Conservation (phyloP, 192 early-diverging fungal genomes). For the Neocallimastix lanati region DNA sequence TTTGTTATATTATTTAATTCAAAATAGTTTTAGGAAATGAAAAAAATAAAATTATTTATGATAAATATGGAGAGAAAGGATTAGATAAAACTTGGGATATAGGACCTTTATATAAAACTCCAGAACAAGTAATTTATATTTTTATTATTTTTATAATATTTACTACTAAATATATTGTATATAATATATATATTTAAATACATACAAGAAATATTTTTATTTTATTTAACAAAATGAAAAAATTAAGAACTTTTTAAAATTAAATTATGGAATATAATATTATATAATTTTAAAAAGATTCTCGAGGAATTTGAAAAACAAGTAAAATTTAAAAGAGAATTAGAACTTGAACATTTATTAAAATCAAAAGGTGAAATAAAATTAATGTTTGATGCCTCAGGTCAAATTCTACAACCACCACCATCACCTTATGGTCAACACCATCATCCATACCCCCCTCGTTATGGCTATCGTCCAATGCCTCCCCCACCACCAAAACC, state of each 20-base stretch:
- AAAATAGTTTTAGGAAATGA: background rate
- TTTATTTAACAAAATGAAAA: no score
- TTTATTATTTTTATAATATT: no score
- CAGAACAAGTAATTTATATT: constrained; percentile 11
- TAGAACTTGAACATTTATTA: constrained; percentile 45
- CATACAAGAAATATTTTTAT: no score
- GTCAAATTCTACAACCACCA: background rate
- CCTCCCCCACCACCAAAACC: background rate
- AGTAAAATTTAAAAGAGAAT: constrained; percentile 29
- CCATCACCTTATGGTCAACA: background rate
- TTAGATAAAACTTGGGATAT: constrained; percentile 27
- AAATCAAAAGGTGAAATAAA: constrained; percentile 40
- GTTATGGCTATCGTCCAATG: background rate
- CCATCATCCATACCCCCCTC: background rate
- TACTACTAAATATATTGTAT: no score
- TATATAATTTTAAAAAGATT: constrained; percentile 17
- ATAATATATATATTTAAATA: no score
- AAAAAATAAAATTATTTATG: background rate
- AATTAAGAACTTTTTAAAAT: no score
- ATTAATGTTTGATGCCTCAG: background rate
- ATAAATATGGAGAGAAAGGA: constrained; percentile 2
- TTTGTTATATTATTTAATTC: no score
- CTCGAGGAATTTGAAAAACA: constrained; percentile 45
- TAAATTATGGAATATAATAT: no score
- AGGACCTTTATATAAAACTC: constrained; percentile 45